Conservation (phyloP, 2,329 filamentous ascomycete species). For the Calcarisporium arbuscula region DNA sequence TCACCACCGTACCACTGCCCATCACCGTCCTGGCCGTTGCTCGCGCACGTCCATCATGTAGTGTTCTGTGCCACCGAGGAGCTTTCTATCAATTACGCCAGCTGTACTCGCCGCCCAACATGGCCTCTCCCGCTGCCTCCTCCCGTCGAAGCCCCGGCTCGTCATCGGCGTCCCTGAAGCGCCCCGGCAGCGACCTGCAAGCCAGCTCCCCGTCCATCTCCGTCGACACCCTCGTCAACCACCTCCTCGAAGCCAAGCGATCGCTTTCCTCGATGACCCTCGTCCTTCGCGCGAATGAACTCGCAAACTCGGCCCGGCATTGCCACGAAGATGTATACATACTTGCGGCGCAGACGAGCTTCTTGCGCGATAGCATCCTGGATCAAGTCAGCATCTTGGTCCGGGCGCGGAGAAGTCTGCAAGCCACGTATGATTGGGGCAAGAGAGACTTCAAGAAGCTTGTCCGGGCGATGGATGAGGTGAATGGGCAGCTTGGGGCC, state of each 20-base stretch:
- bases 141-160: conserved; percentile 30
- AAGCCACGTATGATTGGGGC: conserved; percentile 49
- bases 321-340: conserved; percentile 75
- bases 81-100: background rate
- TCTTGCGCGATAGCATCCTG: conserved; percentile 56
- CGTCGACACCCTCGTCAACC: conserved; percentile 73
- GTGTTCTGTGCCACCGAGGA: background rate
- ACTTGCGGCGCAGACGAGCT: conserved; percentile 62
- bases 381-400: conserved; percentile 48
- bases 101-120: conserved; percentile 12
- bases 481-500: conserved; percentile 56
- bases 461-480: conserved; percentile 58
- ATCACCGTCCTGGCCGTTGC: too few relatives aligned
- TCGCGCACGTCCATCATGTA: conserved; percentile 6
- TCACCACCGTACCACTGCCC: too few relatives aligned
- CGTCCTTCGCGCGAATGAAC: conserved; percentile 80
- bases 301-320: conserved; percentile 68
- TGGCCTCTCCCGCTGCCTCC: conserved; percentile 30
- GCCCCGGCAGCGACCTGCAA: conserved; percentile 18
- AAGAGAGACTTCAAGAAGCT: conserved; percentile 55
- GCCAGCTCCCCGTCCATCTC: conserved; percentile 17
- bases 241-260: conserved; percentile 81
- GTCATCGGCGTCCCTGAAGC: conserved; percentile 27
- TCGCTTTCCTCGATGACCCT: conserved; percentile 77
- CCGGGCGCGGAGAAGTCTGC: conserved; percentile 44